Evolutionary conservation across 1,284 basidiomycete species (phyloP), one percentile per base, ranked within the genome.

Genomic region (Porodaedalea pini): DNA sequence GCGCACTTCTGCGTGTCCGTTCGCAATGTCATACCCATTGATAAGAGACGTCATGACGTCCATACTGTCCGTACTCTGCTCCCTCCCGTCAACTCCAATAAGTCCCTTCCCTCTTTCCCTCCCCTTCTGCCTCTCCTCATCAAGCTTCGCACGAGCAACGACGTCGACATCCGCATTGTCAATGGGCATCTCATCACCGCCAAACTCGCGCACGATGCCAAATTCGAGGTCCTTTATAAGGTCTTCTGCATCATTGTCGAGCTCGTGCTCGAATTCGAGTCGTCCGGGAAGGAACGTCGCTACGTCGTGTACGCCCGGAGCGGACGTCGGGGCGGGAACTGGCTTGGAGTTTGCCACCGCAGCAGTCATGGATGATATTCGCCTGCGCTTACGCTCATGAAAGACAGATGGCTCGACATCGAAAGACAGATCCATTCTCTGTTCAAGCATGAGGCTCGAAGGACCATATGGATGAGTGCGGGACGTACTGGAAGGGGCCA

Each of bases 161-260:
- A 89, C 84, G 63, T 90, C 88, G 3, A 75, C 69, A 64, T 90
- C 88, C 61, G 82, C 79, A 64, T 85, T 81, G 67, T 88, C 91
- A 67, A 86, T 87, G 17, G 80, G 77, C 43, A 92, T 91, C 67
- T 86, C 77, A 66, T 91, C 92, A 1, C 96, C 96, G 2, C 92
- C 94, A 69, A 85, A 97, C 47, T 86, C 80, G 37, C 85, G 79
- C 58, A 94, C 92, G 8, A 92, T 75, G 2, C 94, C 96, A 66
- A 98, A 98, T 69, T 98, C 95, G 64, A 99, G 80, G 68, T 99
- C 94, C 73, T 98, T 99, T 63, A 98, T 89, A 1, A 94, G 75
- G 67, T 95, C 88, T 69, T 99, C 96, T 0, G 96, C 96, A 36
- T 98, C 94, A 69, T 97, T 95, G 69, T 98, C 96, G 17, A 94